Evolutionary conservation across 352 stramenopile genomes (phyloP).

Genomic region (Saprolegnia parasitica): DNA sequence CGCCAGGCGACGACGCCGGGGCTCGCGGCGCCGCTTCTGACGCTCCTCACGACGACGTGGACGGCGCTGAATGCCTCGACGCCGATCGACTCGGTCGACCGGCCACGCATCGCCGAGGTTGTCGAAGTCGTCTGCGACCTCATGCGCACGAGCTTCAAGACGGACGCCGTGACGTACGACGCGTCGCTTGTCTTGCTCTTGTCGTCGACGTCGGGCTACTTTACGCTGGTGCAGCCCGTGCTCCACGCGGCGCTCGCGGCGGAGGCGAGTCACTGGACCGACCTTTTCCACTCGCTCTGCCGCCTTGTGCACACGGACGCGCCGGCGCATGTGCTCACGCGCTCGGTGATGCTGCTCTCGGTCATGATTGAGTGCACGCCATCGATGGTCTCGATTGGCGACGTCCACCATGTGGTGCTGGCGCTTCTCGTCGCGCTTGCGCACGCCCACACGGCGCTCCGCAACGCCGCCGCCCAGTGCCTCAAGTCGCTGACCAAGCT

Average conservation of each 20-base stretch:
- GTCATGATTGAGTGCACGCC: constrained; percentile 28
- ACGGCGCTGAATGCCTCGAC: constrained; percentile 37
- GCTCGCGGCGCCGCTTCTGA: constrained; percentile 48
- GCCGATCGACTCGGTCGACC: constrained; percentile 27
- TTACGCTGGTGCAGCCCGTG: constrained; percentile 50
- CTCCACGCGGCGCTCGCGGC: constrained; percentile 7
- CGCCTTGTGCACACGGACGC: constrained; percentile 14
- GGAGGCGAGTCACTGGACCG: background rate
- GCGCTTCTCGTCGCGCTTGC: constrained; percentile 63
- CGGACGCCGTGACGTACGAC: constrained; percentile 54
- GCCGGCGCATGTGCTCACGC: background rate
- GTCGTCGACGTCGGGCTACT: constrained; percentile 52
- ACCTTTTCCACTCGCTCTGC: constrained; percentile 18
- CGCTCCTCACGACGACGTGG: constrained; percentile 69
- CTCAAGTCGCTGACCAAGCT: constrained; percentile 45
- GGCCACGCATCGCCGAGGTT: constrained; percentile 34
- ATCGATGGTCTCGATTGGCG: constrained; percentile 19
- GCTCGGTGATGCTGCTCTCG: constrained; percentile 3
- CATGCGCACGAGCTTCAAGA: constrained; percentile 37
- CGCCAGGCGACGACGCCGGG: constrained; percentile 32
- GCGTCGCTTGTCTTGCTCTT: constrained; percentile 56
- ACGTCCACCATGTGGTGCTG: constrained; percentile 39
- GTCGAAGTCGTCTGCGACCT: constrained; percentile 52
- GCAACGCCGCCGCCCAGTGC: constrained; percentile 51
- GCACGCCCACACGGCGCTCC: constrained; percentile 44